Percentiles rank a stretch among this genome's conserved stretches.
Evolutionary conservation across 345 rosid species (phyloP).

Genomic region (Mallotus nudiflorus): DNA sequence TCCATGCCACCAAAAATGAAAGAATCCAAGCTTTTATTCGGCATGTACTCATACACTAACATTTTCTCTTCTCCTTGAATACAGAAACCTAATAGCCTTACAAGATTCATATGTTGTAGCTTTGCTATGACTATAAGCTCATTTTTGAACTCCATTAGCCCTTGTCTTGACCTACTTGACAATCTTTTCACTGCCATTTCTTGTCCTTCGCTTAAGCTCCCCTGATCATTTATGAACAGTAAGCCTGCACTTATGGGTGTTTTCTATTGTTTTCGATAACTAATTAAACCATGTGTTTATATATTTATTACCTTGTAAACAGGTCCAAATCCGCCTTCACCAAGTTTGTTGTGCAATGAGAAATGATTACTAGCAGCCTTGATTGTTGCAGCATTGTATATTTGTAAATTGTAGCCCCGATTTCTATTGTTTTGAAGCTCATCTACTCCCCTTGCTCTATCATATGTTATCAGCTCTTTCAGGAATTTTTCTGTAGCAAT

Average conservation of each 20-base stretch:
- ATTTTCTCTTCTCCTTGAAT: constrained; percentile 22
- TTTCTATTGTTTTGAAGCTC: constrained; percentile 14
- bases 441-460: not conserved
- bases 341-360: constrained; percentile 15
- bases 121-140: constrained; percentile 30
- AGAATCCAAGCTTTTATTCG: constrained; percentile 25
- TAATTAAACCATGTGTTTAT: too few species aligned
- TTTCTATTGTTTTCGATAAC: too few species aligned
- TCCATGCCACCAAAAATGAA: constrained; percentile 14
- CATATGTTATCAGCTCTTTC: constrained; percentile 16
- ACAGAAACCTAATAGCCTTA: constrained; percentile 23
- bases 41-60: constrained; percentile 27
- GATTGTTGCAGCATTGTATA: constrained; percentile 3
- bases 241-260: too few species aligned
- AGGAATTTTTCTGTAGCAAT: constrained; percentile 5
- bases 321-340: constrained; percentile 24
- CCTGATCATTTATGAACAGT: constrained; percentile 4
- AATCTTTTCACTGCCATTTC: constrained; percentile 30
- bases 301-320: constrained; percentile 18
- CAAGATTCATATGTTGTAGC: constrained; percentile 25
- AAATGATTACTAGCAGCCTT: constrained; percentile 15
- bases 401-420: not conserved
- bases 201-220: constrained; percentile 9
- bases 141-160: constrained; percentile 29
- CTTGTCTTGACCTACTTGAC: constrained; percentile 25